Conservation (phyloP, 2,329 filamentous ascomycete species). For the Talaromyces sp. region DNA sequence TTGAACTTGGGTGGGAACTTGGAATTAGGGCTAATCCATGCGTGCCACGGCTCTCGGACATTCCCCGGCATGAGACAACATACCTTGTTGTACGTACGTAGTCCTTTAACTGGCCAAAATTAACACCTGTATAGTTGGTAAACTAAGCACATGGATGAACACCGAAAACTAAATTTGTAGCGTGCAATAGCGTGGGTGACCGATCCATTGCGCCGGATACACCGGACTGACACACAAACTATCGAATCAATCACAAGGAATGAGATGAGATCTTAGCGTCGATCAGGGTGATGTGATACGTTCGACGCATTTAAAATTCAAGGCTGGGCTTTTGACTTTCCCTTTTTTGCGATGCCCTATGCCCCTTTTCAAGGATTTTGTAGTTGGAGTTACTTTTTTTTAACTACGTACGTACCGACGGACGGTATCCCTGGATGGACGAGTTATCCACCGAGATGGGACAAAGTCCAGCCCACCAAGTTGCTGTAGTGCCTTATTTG, state of each 20-base stretch:
- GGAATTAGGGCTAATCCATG: slow-evolving; percentile 22
- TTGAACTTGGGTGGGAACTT: background rate
- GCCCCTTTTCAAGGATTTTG: background rate
- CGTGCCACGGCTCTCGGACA: background rate
- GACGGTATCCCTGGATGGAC: slow-evolving; percentile 10
- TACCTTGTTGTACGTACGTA: background rate
- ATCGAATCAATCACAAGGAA: slow-evolving; percentile 18
- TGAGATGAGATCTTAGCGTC: slow-evolving; percentile 3
- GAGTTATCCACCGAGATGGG: background rate
- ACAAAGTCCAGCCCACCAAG: background rate
- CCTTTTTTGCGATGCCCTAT: background rate
- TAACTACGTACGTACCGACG: background rate
- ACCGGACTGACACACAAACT: slow-evolving; percentile 22
- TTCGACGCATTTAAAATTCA: background rate
- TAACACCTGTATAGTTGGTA: background rate
- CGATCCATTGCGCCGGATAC: background rate
- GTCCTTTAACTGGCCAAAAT: background rate
- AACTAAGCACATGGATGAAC: background rate
- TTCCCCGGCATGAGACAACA: background rate
- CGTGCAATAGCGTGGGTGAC: background rate
- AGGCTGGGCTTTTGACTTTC: background rate
- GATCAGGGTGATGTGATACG: slow-evolving; percentile 11
- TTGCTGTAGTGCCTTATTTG: background rate
- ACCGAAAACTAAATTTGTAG: background rate
- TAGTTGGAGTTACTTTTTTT: background rate